phyloP scores from a whole-genome alignment of 148 eudicot species.

The Fagopyrum homotropicum region DNA sequence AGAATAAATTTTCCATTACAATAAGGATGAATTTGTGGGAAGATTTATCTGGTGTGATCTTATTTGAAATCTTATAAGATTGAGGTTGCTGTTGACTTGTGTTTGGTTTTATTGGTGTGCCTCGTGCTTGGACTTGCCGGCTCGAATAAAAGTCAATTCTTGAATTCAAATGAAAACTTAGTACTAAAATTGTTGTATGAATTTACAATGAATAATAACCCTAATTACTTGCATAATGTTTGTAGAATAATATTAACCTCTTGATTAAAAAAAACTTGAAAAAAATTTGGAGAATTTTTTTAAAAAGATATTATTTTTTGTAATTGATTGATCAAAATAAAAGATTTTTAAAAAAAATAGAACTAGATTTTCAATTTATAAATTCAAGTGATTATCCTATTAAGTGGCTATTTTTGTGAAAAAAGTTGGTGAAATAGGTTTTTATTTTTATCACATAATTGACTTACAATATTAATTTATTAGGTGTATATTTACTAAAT shows the following conservation, averaged over 20 bases:
- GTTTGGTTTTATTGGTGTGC: not conserved
- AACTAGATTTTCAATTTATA: no score
- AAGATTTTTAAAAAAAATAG: no score
- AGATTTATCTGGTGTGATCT: not conserved
- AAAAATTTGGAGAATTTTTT: no score
- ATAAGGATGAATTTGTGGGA: not conserved
- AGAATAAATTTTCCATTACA: not conserved
- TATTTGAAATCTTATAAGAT: not conserved
- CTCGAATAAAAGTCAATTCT: not conserved
- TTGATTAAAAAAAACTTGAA: no score
- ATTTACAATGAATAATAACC: not conserved
- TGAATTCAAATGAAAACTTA: not conserved
- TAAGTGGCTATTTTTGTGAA: no score
- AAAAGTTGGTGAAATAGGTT: no score
- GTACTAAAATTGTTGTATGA: not conserved
- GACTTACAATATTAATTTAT: no score
- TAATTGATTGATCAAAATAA: no score
- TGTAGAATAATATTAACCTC: not conserved
- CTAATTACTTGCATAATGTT: not conserved
- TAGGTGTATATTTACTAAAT: no score
- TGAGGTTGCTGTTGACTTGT: slow-evolving; percentile 10
- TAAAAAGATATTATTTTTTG: no score
- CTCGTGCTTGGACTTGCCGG: slow-evolving; percentile 7
- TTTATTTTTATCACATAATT: no score
- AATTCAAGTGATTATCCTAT: no score